phyloP scores from a whole-genome alignment of 257 asterid genomes.

The Penstemon eatonii region DNA sequence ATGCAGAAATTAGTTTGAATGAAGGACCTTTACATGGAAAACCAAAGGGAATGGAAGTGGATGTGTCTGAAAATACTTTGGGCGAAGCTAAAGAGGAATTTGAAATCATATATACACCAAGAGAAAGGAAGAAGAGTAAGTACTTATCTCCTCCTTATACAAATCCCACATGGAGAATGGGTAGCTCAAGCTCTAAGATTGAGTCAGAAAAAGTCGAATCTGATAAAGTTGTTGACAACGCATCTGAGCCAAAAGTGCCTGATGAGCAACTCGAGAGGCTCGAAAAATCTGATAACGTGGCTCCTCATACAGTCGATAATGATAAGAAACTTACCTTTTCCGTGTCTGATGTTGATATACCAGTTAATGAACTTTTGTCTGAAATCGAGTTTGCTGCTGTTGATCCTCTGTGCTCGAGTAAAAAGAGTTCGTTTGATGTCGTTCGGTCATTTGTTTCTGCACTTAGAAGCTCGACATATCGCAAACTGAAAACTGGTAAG shows the following conservation, averaged over 20 bases:
- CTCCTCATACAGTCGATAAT: slow-evolving; percentile 14
- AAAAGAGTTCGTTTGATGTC: slow-evolving; percentile 38
- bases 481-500: slow-evolving; percentile 26
- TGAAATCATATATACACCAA: slow-evolving; percentile 40
- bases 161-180: slow-evolving; percentile 28
- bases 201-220: slow-evolving; percentile 28
- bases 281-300: not conserved
- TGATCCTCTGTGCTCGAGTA: slow-evolving; percentile 39
- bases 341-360: slow-evolving; percentile 33
- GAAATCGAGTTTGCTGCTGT: slow-evolving; percentile 49
- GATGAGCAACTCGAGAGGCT: slow-evolving; percentile 1
- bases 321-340: slow-evolving; percentile 21
- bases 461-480: slow-evolving; percentile 45
- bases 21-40: slow-evolving; percentile 25
- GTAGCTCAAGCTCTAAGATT: slow-evolving; percentile 33
- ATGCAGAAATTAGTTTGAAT: slow-evolving; percentile 19
- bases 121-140: slow-evolving; percentile 88
- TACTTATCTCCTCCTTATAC: slow-evolving; percentile 77
- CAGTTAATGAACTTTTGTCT: slow-evolving; percentile 40
- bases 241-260: slow-evolving; percentile 29
- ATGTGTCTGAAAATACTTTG: slow-evolving; percentile 26
- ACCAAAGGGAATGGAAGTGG: slow-evolving; percentile 21
- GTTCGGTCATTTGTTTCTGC: slow-evolving; percentile 50
- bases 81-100: slow-evolving; percentile 33
- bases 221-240: slow-evolving; percentile 31